Evolutionary conservation across 768 basidiomycete species (phyloP).

Genomic region (Pisolithus marmoratus): DNA sequence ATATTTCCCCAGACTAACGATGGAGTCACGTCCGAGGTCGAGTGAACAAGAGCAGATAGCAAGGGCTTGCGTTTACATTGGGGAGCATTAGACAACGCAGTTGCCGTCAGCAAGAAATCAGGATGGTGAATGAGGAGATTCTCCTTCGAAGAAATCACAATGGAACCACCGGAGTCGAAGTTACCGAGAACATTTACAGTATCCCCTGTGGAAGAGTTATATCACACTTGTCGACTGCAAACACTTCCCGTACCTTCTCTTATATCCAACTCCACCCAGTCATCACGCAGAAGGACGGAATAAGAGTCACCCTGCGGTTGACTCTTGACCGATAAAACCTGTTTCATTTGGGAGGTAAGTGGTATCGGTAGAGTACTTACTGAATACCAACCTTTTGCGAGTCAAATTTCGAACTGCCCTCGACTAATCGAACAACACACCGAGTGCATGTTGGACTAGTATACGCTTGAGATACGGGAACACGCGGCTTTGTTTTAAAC

Average conservation of each 20-base stretch:
- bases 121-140: conserved; percentile 87
- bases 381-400: conserved; percentile 15
- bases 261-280: conserved; percentile 69
- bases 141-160: conserved; percentile 54
- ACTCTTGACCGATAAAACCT: conserved; percentile 50
- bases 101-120: conserved; percentile 87
- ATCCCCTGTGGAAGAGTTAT: conserved; percentile 51
- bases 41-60: conserved; percentile 58
- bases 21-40: conserved; percentile 54
- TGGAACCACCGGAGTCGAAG: conserved; percentile 33
- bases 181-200: conserved; percentile 70
- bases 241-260: conserved; percentile 43
- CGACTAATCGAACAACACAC: conserved; percentile 49
- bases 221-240: not conserved
- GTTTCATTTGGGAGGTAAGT: conserved; percentile 3
- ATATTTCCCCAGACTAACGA: conserved; percentile 88
- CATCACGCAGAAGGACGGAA: conserved; percentile 61
- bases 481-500: not conserved
- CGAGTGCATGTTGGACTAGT: conserved; percentile 42
- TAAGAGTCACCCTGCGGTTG: conserved; percentile 35
- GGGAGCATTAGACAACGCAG: conserved; percentile 76
- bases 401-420: conserved; percentile 22
- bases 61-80: conserved; percentile 85
- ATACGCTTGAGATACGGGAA: conserved; percentile 11
- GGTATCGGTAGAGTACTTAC: not conserved